Base-by-base conservation (phyloP, 768 basidiomycete species). In the Boletus sensibilis region DNA sequence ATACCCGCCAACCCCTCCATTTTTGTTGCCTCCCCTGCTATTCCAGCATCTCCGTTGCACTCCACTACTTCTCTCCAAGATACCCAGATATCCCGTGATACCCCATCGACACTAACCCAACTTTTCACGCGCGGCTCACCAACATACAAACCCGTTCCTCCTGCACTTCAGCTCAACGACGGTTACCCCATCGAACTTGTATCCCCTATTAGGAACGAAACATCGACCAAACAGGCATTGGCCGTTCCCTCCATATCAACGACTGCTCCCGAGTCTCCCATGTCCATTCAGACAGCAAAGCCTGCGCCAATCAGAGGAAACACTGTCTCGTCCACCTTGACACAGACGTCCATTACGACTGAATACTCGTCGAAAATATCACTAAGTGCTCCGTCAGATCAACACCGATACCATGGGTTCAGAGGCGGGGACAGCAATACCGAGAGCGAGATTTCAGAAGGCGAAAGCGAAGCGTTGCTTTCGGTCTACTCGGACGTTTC, bases 201-300 rank as follows among this genome's bases (percentile, higher is more conserved):
- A 27, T 58, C 59, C 4, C 65, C 54, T 12, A 5, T 55, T 3
- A 50, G 18, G 14, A 23, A 45, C n/a, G 68, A 56, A 25, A 37
- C 55, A 9, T 52, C 50, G 27, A 72, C 75, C 2, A 79, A 75
- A 37, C 76, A 72, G 14, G 77, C 77, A 0, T 62, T 80, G 27
- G 74, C 78, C 1, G 82, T 87, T 47, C 85, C 85, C 16, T 72
- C 66, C 9, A 85, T 86, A 55, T 79, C 80, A 5, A 84, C 81
- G 2, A 78, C 79, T 7, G 76, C 68, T 4, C 79, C 81, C 1
- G 77, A 77, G 39, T 72, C 76, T 4, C 75, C 75, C 25, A 61
- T 57, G 31, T 59, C 65, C n/a, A 50, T 59, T 4, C 45, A 62
- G 44, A 62, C 68, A 18, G 57, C 66, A 21, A 61, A 55, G 20